Evolutionary conservation across 371 early-diverging fungal species (phyloP), one percentile per base, ranked within the genome.

Genomic region (Lichtheimia ornata): DNA sequence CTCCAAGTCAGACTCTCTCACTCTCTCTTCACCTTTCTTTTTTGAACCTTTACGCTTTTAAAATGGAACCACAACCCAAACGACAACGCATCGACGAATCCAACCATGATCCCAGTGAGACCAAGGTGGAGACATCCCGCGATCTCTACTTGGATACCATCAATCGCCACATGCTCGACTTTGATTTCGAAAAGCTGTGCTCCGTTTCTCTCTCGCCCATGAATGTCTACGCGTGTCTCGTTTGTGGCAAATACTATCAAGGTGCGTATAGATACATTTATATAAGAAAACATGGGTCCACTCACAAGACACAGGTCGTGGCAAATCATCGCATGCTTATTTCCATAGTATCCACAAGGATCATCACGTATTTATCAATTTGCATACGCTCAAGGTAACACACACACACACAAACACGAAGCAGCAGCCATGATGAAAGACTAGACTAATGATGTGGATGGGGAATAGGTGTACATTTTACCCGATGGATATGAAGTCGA

Each of bases 181-280:
- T 98, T 83, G 99, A 99, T 72, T 97, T 97, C 72, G 98, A 97
- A 69, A 95, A 97, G 65, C 88, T 97, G 15, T 98, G 99, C 75
- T 93, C 93, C 0, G 95, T 98, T 0, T 93, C 96, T 1, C 83
- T 98, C 44, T 91, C 94, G 27, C 93, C 94, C 66, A 69, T 90
- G 64, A 99, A 99, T 65, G 94, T 98, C 1, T 99, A 99, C 69
- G 94, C 95, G 0, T 99, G 99, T 67, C 87, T 99, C 18, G 93
- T 96, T 1, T 99, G 98, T 63, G 98, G 98, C 50, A 96, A 94
- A 72, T 99, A 96, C 69, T 97, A 88, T 69, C 97, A 97, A 86
- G 97, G 92, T 90, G 67, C 53, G 12, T 54, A 14, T 4, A 47
- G 24, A 51, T 40, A 41, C 22, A 1, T 3, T 52, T 35, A 35